Base-by-base conservation (phyloP, 495 filamentous ascomycete species). In the Tirmania nivea region DNA sequence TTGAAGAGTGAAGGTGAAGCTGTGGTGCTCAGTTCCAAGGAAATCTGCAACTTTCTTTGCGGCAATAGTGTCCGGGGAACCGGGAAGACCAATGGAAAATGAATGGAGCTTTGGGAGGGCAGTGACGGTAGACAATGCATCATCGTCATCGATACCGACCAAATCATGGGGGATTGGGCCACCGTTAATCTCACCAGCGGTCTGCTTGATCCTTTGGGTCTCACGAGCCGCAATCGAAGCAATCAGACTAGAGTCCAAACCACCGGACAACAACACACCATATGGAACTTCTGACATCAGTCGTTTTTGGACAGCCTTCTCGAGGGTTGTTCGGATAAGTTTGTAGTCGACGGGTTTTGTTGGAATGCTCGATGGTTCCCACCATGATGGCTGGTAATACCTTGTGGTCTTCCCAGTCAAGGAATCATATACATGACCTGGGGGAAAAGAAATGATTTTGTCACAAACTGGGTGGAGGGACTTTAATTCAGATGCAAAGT, bases 271-370 rank as follows among this genome's bases (percentile, higher is more conserved):
- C 49, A 97, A 71, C 14, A 97, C 90, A 68, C 90, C 90, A 66
- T 94, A 97, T 16, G 90, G 90, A 49, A 97, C 90, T 69, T 97
- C 90, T 17, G 90, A 90, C 90, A 97, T 97, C 62, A 97, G 72
- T 55, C 90, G 78, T 71, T 97, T 97, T 61, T 90, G 78, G 48
- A 97, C 92, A 31, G 90, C 81, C 67, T 77, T 80, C 74, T 95
- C 90, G 42, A 97, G 73, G 0, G 82, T 80, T 58, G 78, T 75
- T 50, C 90, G 78, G 55, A 97, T 71, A 12, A 73, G 54, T 70
- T 81, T 88, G 65, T 86, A 79, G 69, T 96, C 83, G 52, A 92
- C 69, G 0, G 87, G 83, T 10, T 73, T 80, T 10, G 81, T 71
- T 2, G 90, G 89, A 20, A 93, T 74, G 57, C 76, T 79, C 50